Evolutionary conservation across 2,329 filamentous ascomycete species (phyloP).

Genomic region (Aspergillus transmontanensis): DNA sequence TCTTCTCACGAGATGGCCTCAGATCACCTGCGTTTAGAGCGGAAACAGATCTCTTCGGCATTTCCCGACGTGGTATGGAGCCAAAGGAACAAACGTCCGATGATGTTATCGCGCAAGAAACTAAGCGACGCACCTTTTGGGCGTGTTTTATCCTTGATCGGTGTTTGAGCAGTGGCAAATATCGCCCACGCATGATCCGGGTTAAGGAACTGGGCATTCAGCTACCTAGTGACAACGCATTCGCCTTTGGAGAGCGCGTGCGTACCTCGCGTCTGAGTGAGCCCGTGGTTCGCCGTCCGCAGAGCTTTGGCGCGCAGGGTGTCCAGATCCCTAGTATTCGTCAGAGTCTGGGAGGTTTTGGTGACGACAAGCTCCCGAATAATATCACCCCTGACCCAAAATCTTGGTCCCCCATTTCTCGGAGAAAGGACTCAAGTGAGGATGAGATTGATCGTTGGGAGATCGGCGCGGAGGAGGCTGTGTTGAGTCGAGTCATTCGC

Average conservation of each 20-base stretch:
- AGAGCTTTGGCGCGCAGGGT: constrained; percentile 45
- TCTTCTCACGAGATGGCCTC: constrained; percentile 48
- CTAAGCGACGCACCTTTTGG: constrained; percentile 59
- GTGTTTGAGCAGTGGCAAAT: constrained; percentile 57
- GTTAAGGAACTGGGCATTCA: constrained; percentile 56
- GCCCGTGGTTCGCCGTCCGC: constrained; percentile 39
- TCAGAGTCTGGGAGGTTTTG: constrained; percentile 38
- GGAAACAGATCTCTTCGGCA: constrained; percentile 43
- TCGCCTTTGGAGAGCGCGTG: constrained; percentile 57
- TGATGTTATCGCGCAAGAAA: constrained; percentile 56
- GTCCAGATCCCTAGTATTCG: constrained; percentile 47
- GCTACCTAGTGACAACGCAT: constrained; percentile 59
- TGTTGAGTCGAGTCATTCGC: constrained; percentile 58
- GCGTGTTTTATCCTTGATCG: constrained; percentile 61
- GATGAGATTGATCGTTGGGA: constrained; percentile 56
- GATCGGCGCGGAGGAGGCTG: constrained; percentile 54
- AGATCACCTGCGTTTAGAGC: constrained; percentile 37
- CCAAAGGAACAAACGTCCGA: constrained; percentile 45
- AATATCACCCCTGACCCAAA: constrained; percentile 38
- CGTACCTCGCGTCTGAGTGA: constrained; percentile 54
- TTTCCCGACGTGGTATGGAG: constrained; percentile 33
- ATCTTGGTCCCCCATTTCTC: constrained; percentile 42
- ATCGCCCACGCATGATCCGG: constrained; percentile 56
- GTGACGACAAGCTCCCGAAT: constrained; percentile 40
- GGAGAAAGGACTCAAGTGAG: constrained; percentile 42